Conservation (phyloP, 2,329 filamentous ascomycete genomes). For the Curvularia hawaiiensis region DNA sequence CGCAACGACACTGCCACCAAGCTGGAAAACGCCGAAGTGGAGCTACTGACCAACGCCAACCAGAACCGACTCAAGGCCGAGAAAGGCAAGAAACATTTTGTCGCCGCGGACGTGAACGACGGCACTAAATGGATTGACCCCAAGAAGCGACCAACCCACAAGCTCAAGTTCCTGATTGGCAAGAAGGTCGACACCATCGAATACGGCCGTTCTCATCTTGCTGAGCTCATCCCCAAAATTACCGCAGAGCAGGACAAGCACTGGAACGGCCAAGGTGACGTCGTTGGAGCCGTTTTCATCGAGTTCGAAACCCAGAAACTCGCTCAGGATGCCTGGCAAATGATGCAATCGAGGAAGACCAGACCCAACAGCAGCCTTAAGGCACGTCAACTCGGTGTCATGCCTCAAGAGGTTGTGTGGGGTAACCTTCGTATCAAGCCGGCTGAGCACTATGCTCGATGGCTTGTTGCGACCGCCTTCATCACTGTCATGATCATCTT, state of each 20-base stretch:
- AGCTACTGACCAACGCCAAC: constrained; percentile 61
- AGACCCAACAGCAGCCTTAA: constrained; percentile 44
- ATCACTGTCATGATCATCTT: constrained; percentile 52
- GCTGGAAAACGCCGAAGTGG: constrained; percentile 53
- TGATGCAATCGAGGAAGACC: constrained; percentile 50
- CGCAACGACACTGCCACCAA: constrained; percentile 51
- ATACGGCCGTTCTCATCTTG: constrained; percentile 77
- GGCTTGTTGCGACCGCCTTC: constrained; percentile 45
- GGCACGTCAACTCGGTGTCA: constrained; percentile 51
- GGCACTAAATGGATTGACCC: constrained; percentile 50
- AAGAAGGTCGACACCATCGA: constrained; percentile 74
- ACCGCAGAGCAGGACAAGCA: constrained; percentile 70
- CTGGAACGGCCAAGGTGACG: constrained; percentile 67
- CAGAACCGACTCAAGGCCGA: constrained; percentile 68
- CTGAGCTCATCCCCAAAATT: constrained; percentile 73
- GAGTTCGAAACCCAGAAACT: constrained; percentile 83
- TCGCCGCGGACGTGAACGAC: constrained; percentile 49
- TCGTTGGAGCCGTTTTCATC: constrained; percentile 80
- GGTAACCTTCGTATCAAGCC: constrained; percentile 50
- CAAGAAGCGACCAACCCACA: constrained; percentile 49
- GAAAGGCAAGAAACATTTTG: constrained; percentile 55
- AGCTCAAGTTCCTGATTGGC: constrained; percentile 49
- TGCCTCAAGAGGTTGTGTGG: constrained; percentile 56
- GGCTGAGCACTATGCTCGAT: constrained; percentile 38
- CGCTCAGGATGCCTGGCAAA: constrained; percentile 84